phyloP scores from a whole-genome alignment of 768 basidiomycete species.

The Hebeloma cylindrosporum region DNA sequence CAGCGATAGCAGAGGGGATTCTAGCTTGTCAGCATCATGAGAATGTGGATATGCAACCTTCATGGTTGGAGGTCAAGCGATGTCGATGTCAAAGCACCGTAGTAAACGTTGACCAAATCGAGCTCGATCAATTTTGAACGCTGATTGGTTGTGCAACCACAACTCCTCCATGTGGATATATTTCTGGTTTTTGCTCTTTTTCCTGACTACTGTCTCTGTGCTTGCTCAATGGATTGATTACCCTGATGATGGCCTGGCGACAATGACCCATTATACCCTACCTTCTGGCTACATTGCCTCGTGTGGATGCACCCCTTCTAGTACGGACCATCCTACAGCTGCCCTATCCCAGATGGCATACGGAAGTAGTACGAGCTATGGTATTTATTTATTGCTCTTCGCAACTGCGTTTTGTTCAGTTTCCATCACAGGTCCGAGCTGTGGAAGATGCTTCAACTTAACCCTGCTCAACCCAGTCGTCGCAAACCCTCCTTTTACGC shows the following conservation, averaged over 20 bases:
- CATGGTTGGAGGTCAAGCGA: slow-evolving; percentile 38
- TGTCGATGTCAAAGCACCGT: not conserved
- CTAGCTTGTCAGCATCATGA: slow-evolving; percentile 48
- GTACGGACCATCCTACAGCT: slow-evolving; percentile 74
- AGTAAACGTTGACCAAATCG: not conserved
- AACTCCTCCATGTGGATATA: slow-evolving; percentile 6
- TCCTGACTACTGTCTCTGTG: slow-evolving; percentile 5
- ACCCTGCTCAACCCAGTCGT: slow-evolving; percentile 70
- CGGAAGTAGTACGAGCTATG: slow-evolving; percentile 69
- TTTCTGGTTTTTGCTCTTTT: slow-evolving; percentile 16
- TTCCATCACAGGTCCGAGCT: slow-evolving; percentile 53
- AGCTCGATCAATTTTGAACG: not conserved
- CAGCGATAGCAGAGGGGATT: slow-evolving; percentile 51
- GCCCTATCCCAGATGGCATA: slow-evolving; percentile 80
- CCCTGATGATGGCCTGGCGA: slow-evolving; percentile 60
- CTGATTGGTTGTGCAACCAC: not conserved
- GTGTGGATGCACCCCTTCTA: slow-evolving; percentile 72
- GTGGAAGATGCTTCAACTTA: slow-evolving; percentile 79
- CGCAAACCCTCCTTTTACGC: slow-evolving; percentile 68
- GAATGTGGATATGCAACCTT: slow-evolving; percentile 68
- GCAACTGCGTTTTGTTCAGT: not conserved
- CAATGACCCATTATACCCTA: slow-evolving; percentile 75
- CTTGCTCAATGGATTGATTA: slow-evolving; percentile 61
- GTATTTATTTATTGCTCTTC: slow-evolving; percentile 26
- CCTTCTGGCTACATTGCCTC: slow-evolving; percentile 60